Conservation (phyloP, 768 basidiomycete genomes). For the Imleria badia region DNA sequence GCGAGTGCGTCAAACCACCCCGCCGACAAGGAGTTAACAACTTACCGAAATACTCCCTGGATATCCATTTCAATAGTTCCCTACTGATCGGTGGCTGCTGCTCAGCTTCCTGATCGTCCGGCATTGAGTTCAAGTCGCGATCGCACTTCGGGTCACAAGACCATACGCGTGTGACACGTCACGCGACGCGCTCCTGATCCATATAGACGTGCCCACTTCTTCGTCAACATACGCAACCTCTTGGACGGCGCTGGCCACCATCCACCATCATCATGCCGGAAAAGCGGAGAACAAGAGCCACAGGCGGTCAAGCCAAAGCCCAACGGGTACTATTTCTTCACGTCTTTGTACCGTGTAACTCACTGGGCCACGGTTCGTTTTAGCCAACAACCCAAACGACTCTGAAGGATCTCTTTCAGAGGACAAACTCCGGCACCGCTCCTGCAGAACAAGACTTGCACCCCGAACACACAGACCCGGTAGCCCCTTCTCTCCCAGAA, state of each 20-base stretch:
- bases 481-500: neutral
- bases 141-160: conserved; percentile 1
- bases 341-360: conserved; percentile 1
- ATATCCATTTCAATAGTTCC: conserved; percentile 36
- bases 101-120: conserved; percentile 8
- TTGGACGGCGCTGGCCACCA: neutral
- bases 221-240: neutral
- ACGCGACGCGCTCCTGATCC: conserved; percentile 24
- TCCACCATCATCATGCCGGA: conserved; percentile 20
- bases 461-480: neutral
- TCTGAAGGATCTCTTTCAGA: conserved; percentile 27
- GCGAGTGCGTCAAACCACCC: neutral
- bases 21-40: neutral
- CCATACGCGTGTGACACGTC: conserved; percentile 18
- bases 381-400: conserved; percentile 28
- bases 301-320: conserved; percentile 5
- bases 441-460: neutral
- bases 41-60: conserved; percentile 37
- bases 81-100: conserved; percentile 12
- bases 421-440: neutral
- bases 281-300: conserved; percentile 23
- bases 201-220: neutral
- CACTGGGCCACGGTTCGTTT: neutral
- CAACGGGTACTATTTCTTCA: conserved; percentile 18
- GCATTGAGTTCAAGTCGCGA: neutral